Evolutionary conservation across 148 eudicot genomes (phyloP), one percentile per base, ranked within the genome.

Genomic region (Cornus kousa): DNA sequence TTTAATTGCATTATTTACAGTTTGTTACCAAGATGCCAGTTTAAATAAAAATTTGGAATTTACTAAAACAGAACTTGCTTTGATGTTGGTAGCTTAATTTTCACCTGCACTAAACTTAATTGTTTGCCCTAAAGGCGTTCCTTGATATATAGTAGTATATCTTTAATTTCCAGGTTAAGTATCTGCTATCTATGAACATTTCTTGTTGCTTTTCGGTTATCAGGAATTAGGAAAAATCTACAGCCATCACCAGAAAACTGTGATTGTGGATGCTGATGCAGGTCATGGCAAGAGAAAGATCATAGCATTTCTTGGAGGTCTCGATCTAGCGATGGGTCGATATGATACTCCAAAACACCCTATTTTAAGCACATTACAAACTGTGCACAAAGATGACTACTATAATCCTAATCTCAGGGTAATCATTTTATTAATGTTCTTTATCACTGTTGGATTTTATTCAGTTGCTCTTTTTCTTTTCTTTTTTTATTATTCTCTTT

Each of bases 211-310:
- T 70, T 60, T 68, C 43, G 66, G 9, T 31, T 82, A 73, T 59
- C 86, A 96, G 99, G 97, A 90, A 86, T 89, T 88, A 48, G 95
- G 85, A 85, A 90, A 90, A 69, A 91, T 96, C 72, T 96, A 93
- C 83, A 92, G 93, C 73, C 99, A 96, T 82, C 98, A 96, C 83
- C 99, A 96, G 74, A 96, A 96, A 78, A 92, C 92, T 33, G 95
- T 96, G 73, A 88, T 93, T 50, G 90, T 96, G 77, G 99, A 96
- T 85, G 95, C 95, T 79, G 95, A 92, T 84, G 97, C 93, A 13
- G 95, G 97, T 65, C 79, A 86, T 40, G 67, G 64, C 71, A 85
- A 76, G 83, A 90, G 98, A 81, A 92, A 91, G 81, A 92, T 96
- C 76, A 77, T 92, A 72, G 90, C 98, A 20, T 96, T 96, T 85